A percentile compares a stretch with the other conserved stretches of the same genome.
Evolutionary conservation across 768 basidiomycete genomes (phyloP).

Genomic region (Pleurotus ostreatus): DNA sequence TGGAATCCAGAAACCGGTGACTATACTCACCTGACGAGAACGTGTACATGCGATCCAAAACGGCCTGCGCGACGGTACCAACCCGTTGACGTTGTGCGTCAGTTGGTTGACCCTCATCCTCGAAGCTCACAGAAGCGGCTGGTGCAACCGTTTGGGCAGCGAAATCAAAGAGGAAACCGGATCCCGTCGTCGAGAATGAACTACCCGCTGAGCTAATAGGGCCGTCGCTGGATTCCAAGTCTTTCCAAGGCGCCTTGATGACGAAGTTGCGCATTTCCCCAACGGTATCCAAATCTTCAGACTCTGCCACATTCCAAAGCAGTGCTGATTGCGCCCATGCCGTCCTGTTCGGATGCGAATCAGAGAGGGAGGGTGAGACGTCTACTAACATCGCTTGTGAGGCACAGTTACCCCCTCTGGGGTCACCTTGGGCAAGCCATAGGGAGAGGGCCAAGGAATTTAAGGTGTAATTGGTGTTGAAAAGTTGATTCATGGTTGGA

Average conservation of each 20-base stretch:
- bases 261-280: constrained; percentile 43
- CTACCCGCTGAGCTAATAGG: constrained; percentile 25
- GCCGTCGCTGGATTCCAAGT: constrained; percentile 34
- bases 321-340: constrained; percentile 56
- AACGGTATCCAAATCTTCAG: constrained; percentile 38
- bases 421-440: constrained; percentile 45
- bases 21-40: constrained; percentile 49
- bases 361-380: constrained; percentile 39
- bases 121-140: constrained; percentile 41
- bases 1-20: neutral
- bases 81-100: constrained; percentile 41
- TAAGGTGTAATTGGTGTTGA: constrained; percentile 41
- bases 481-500: constrained; percentile 43
- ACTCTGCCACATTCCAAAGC: constrained; percentile 55
- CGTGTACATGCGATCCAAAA: constrained; percentile 57
- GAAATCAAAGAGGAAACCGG: constrained; percentile 59
- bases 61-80: constrained; percentile 27
- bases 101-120: constrained; percentile 40
- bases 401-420: constrained; percentile 40
- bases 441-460: constrained; percentile 42
- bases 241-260: constrained; percentile 42
- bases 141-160: constrained; percentile 44
- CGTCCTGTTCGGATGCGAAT: constrained; percentile 43
- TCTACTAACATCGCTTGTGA: constrained; percentile 54
- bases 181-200: constrained; percentile 36